Base-by-base conservation (phyloP, 805 yeast species). In the Hanseniaspora lachancei region DNA sequence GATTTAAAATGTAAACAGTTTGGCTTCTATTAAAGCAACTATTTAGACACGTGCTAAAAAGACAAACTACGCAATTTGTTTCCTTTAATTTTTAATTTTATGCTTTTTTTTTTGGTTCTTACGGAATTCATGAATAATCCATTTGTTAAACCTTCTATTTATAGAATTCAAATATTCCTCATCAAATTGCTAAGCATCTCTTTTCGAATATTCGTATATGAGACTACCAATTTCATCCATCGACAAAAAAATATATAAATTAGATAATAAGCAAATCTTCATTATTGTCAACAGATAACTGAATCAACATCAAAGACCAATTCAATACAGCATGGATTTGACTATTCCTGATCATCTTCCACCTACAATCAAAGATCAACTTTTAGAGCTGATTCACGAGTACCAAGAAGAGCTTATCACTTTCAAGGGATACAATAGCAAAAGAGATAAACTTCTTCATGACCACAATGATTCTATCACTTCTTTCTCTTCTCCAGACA, bases 351-450 rank as follows among this genome's bases (percentile, higher is more conserved):
- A 70, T 27, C 67, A 70, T 38, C 61, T 73, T 42, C 71, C 77
- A 1, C 64, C 66, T 1, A 64, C 60, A 5, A 54, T 71, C 1
- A 74, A 69, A 52, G 64, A 65, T 36, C 68, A 68, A 59, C 66
- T 81, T 21, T 63, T 66, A 32, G 73, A 70, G 40, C 69, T 81
- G 32, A 71, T 72, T 15, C 62, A 68, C 10, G 86, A 81, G 58
- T 79, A 71, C 58, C 72, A 74, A 60, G 89, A 84, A 38, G 91
- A 88, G 1, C 82, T 81, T 57, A 70, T 85, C 56, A 84, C 93
- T 0, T 82, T 76, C 48, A 85, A 84, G 63, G 91, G 93, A 1
- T 85, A 81, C 64, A 70, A 73, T 44, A 82, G 77, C 61, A 82
- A 80, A 58, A 69, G 86, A 46, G 61, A 62, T 34, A 61, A 59